Percentiles rank a stretch among this genome's conserved stretches.
Conservation (phyloP, 176 grass and related monocot genomes). For the Triticum timopheevii region DNA sequence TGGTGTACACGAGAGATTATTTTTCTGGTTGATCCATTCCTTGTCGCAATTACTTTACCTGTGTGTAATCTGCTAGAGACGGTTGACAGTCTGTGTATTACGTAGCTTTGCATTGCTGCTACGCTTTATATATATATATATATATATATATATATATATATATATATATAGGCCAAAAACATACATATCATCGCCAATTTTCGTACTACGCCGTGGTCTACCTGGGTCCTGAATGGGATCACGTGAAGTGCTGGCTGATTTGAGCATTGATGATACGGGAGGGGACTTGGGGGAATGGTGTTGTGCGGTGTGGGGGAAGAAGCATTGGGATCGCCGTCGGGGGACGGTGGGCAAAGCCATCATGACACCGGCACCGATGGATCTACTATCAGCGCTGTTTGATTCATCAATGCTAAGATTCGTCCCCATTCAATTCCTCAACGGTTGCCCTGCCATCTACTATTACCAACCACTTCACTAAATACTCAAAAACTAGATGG, state of each 20-base stretch:
- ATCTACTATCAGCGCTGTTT: neutral
- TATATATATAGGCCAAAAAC: neutral
- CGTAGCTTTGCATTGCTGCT: neutral
- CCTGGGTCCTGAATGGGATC: neutral
- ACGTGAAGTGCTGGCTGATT: neutral
- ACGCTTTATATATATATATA: neutral
- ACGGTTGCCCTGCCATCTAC: neutral
- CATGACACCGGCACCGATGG: neutral
- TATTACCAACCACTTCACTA: neutral
- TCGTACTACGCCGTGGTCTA: neutral
- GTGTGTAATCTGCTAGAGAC: constrained; percentile 20
- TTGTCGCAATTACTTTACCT: constrained; percentile 2
- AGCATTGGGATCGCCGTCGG: constrained; percentile 27
- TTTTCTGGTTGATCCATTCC: neutral
- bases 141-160: neutral
- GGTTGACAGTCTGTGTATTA: neutral
- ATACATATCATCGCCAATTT: neutral
- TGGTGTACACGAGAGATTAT: constrained; percentile 4
- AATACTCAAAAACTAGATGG: no score
- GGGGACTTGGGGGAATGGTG: neutral
- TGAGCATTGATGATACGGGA: neutral
- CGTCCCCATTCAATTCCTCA: constrained; percentile 15
- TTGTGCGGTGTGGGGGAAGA: neutral
- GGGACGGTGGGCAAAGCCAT: neutral
- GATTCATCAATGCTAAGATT: constrained; percentile 31